Base-by-base conservation (phyloP, 257 asterid species). In the Jacaranda mimosifolia region DNA sequence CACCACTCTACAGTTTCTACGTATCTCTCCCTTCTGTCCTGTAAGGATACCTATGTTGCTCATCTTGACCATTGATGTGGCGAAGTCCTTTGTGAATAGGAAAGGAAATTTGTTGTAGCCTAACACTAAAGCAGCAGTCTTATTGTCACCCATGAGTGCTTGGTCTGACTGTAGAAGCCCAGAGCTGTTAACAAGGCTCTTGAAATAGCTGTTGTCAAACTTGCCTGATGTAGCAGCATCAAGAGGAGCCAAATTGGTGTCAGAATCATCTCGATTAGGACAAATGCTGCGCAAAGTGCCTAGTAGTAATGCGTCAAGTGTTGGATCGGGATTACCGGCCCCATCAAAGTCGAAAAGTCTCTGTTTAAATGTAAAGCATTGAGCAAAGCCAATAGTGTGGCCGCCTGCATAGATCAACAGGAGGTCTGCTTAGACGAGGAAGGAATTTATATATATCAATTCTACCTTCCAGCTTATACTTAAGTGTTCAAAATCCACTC, bases 371-470 rank as follows among this genome's bases (percentile, higher is more conserved):
- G 95, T 89, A 58, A 46, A 78, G 78, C 97, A 90, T 46, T 88
- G 97, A 69, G 97, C 97, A 77, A 89, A 90, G 32, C 97, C 97
- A 58, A 92, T 64, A 5, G 97, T 87, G 87, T 91, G 97, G 6
- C 87, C 97, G 48, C 97, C 97, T 86, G 84, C 78, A 78, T 64
- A 35, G 11, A 74, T 75, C 19, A 42, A 51, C 69, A 67, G 26
- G 40, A 67, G 26, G 40, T 21, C 14, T 18, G 18, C 19, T 17
- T 17, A 71, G 17, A 58, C 17, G 15, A 14, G 58, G 63, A 26
- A 26, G 32, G 32, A 19, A 19, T 18, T 57, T 57, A 26, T 26
- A 26, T 18, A 3, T 0, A 39, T 38, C 5, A 5, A 14, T 63
- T 10, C 55, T 3, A 13, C 5, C 55, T 3, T 48, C 55, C 55